A percentile compares a stretch with the other conserved stretches of the same genome.
Evolutionary conservation across 139 green algal species (phyloP).

Genomic region (Chara braunii): DNA sequence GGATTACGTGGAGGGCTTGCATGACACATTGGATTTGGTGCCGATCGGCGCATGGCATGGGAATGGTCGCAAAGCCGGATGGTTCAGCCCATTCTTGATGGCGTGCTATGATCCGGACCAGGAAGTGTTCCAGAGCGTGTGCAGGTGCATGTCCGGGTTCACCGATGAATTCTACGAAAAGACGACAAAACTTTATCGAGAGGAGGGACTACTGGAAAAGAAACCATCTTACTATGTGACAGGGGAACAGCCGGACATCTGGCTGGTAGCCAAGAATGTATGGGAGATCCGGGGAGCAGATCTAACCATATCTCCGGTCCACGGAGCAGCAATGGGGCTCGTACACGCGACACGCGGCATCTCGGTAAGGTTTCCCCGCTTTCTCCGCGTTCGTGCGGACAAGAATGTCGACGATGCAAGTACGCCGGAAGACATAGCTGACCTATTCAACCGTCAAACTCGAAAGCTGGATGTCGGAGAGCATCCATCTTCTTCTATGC

Average conservation of each 20-base stretch:
- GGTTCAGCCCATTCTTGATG: constrained; percentile 77
- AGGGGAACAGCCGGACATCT: constrained; percentile 22
- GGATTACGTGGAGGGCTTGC: constrained; percentile 76
- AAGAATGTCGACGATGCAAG: constrained; percentile 28
- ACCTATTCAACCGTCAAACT: constrained; percentile 31
- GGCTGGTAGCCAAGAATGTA: constrained; percentile 20
- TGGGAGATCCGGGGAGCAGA: constrained; percentile 42
- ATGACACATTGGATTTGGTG: constrained; percentile 81
- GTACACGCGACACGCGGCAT: constrained; percentile 32
- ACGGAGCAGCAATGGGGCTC: constrained; percentile 28
- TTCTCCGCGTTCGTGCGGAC: constrained; percentile 3
- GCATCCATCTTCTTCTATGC: not conserved
- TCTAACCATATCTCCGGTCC: constrained; percentile 35
- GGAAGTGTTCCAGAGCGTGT: constrained; percentile 60
- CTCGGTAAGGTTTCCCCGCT: constrained; percentile 31
- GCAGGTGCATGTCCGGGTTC: constrained; percentile 76
- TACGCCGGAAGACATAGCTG: not conserved
- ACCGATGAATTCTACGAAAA: constrained; percentile 51
- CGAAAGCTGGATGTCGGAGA: constrained; percentile 15
- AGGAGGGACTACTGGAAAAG: constrained; percentile 17
- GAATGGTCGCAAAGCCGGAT: constrained; percentile 60
- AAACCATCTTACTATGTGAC: constrained; percentile 9
- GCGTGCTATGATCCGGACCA: constrained; percentile 65
- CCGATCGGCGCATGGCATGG: constrained; percentile 82
- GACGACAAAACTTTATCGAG: constrained; percentile 15